phyloP scores from a whole-genome alignment of 495 filamentous ascomycete species.

The Pseudoneurospora amorphoporcata region DNA sequence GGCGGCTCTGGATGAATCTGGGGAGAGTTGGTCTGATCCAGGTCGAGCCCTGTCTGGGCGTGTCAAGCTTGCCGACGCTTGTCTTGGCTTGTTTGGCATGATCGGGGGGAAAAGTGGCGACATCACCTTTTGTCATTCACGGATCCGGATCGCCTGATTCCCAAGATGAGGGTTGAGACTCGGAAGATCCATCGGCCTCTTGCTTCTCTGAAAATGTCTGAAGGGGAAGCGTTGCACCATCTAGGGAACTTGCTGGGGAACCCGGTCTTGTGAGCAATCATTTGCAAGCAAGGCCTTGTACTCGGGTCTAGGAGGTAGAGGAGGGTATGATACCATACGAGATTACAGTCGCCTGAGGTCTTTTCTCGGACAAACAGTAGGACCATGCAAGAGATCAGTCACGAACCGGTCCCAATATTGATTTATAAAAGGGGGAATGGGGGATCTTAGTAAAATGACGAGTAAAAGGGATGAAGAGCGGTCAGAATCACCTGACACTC shows the following conservation, averaged over 20 bases:
- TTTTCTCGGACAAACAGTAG: not conserved
- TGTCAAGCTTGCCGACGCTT: not conserved
- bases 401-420: not conserved
- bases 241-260: not conserved
- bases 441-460: not conserved
- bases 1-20: not conserved
- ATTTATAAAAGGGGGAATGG: not conserved
- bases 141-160: not conserved
- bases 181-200: not conserved
- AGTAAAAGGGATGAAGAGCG: not conserved
- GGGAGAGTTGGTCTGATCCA: not conserved
- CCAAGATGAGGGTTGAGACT: not conserved
- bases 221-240: not conserved
- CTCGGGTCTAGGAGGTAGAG: not conserved
- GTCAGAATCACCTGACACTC: not conserved
- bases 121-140: not conserved
- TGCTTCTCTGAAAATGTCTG: not conserved
- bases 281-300: not conserved
- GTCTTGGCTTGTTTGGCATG: not conserved
- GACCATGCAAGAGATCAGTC: not conserved
- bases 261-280: not conserved
- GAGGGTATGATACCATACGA: constrained; percentile 6
- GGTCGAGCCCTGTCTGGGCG: not conserved
- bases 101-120: not conserved
- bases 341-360: constrained; percentile 9